Conservation (phyloP, 768 basidiomycete species). For the Thelephora ganbajun region DNA sequence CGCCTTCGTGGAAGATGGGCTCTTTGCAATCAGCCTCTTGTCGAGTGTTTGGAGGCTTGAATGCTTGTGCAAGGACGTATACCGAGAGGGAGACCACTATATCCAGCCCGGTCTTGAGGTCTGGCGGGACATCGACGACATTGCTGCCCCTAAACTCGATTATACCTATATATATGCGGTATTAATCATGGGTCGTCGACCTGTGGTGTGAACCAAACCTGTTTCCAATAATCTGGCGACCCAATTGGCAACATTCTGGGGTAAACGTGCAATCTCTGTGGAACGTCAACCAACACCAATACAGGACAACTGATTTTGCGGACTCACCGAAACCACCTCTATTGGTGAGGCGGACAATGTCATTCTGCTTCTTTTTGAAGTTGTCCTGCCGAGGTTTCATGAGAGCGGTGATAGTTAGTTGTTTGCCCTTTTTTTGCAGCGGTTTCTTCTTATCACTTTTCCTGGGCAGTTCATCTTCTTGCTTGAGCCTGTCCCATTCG, state of each 20-base stretch:
- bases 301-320: neutral
- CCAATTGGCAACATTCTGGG: constrained; percentile 59
- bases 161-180: constrained; percentile 27
- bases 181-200: neutral
- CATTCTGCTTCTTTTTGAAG: constrained; percentile 46
- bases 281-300: neutral
- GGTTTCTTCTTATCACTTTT: constrained; percentile 5
- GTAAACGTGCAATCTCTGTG: constrained; percentile 65
- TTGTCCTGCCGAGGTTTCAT: constrained; percentile 41
- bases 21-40: constrained; percentile 7
- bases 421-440: constrained; percentile 24
- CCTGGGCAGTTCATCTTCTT: constrained; percentile 16
- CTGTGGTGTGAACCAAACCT: constrained; percentile 23
- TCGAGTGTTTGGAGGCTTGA: constrained; percentile 30
- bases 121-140: constrained; percentile 66
- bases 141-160: constrained; percentile 54
- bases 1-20: constrained; percentile 55
- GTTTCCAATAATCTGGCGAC: constrained; percentile 61
- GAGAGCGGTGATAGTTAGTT: constrained; percentile 53
- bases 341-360: constrained; percentile 55
- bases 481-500: constrained; percentile 31
- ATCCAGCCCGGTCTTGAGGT: constrained; percentile 58
- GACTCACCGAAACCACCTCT: constrained; percentile 46
- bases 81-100: constrained; percentile 67
- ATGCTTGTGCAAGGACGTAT: constrained; percentile 57